Evolutionary conservation across 148 eudicot genomes (phyloP).

Genomic region (Heliamphora exappendiculata): DNA sequence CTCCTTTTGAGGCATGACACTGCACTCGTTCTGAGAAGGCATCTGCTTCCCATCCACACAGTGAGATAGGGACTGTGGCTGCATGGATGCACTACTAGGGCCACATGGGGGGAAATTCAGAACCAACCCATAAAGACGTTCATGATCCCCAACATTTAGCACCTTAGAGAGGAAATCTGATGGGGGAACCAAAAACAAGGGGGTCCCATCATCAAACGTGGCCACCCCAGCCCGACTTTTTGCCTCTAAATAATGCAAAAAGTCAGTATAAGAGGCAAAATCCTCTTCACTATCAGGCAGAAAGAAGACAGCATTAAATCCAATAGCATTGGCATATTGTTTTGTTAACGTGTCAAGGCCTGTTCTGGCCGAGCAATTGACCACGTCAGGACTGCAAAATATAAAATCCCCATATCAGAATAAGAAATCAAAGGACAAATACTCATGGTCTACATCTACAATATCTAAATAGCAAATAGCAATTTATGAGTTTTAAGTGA

Average conservation of each 20-base stretch:
- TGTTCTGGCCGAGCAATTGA: constrained; percentile 89
- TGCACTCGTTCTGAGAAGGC: constrained; percentile 36
- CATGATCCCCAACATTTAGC: constrained; percentile 62
- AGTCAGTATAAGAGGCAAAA: constrained; percentile 92
- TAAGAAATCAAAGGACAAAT: background rate
- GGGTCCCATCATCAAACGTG: constrained; percentile 85
- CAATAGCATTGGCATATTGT: constrained; percentile 75
- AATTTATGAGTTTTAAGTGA: background rate
- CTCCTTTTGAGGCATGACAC: constrained; percentile 23
- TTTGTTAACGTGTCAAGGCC: constrained; percentile 77
- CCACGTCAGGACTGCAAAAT: constrained; percentile 66
- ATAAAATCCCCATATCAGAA: background rate
- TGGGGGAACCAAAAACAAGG: constrained; percentile 92
- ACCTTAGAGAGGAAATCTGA: constrained; percentile 73
- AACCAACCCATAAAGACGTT: constrained; percentile 90
- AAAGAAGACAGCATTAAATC: constrained; percentile 66
- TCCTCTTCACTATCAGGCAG: constrained; percentile 92
- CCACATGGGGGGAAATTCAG: constrained; percentile 57
- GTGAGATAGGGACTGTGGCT: constrained; percentile 37
- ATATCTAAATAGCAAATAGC: background rate
- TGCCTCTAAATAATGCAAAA: constrained; percentile 64
- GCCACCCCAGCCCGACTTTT: constrained; percentile 91
- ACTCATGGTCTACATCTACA: background rate
- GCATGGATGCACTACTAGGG: constrained; percentile 31
- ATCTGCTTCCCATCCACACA: constrained; percentile 28